Evolutionary conservation across 768 basidiomycete genomes (phyloP).

Genomic region (Mycena maculata): DNA sequence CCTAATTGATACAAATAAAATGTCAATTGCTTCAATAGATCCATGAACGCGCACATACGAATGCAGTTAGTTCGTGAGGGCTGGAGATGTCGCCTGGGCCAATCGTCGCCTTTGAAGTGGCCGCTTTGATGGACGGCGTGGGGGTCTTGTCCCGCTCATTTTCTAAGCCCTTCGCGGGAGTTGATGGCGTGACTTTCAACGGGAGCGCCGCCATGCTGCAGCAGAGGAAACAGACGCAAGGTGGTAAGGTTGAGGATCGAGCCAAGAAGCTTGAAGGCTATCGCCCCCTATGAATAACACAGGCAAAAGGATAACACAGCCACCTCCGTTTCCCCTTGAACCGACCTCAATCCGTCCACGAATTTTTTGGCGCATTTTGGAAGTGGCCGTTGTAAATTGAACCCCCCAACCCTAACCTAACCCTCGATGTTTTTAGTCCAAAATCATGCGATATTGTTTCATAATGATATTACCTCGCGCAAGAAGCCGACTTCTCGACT

Average conservation of each 20-base stretch:
- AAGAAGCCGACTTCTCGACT: no score
- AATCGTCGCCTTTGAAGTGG: slow-evolving; percentile 51
- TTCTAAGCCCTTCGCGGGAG: slow-evolving; percentile 60
- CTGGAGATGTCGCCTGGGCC: slow-evolving; percentile 81
- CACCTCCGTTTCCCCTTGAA: no score
- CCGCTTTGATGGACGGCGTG: slow-evolving; percentile 53
- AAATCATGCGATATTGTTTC: no score
- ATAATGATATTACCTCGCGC: no score
- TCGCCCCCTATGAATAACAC: background rate
- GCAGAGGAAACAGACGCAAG: background rate
- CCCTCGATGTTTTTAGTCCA: no score
- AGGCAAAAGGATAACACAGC: no score
- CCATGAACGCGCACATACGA: slow-evolving; percentile 59
- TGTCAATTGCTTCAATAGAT: background rate
- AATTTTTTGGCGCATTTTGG: no score
- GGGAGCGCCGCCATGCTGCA: slow-evolving; percentile 65
- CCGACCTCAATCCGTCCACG: no score
- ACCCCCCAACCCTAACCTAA: no score
- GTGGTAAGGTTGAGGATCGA: slow-evolving; percentile 18
- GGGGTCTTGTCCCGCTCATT: slow-evolving; percentile 65
- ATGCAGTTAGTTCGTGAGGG: slow-evolving; percentile 94
- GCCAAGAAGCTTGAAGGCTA: background rate
- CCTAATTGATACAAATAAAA: slow-evolving; percentile 57
- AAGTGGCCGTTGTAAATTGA: no score
- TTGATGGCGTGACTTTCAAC: slow-evolving; percentile 71